Evolutionary conservation across 169 alveolate genomes (phyloP).

Genomic region (Plasmodium chabaudi): DNA sequence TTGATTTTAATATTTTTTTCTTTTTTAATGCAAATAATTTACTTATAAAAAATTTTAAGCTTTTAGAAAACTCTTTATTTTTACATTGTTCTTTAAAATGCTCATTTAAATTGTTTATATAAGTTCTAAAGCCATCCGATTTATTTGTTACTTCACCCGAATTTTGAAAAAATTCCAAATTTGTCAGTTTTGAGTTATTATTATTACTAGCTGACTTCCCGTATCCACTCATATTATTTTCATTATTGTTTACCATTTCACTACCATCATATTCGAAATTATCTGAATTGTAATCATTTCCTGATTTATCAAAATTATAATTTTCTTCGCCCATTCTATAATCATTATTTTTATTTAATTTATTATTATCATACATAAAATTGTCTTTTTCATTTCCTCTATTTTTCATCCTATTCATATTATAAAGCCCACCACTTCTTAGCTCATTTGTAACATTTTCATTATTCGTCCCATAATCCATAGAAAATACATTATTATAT

Average conservation of each 20-base stretch:
- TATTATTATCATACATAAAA: not conserved
- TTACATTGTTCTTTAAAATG: conserved; percentile 58
- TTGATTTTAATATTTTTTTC: conserved; percentile 20
- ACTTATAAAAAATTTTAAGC: conserved; percentile 6
- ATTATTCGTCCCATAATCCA: not conserved
- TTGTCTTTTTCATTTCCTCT: conserved; percentile 2
- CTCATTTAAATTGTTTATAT: conserved; percentile 43
- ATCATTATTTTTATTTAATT: not conserved
- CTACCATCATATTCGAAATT: not conserved
- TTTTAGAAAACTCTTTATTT: conserved; percentile 24
- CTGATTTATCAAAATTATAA: conserved; percentile 4
- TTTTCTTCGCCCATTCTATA: conserved; percentile 3
- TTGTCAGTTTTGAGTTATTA: not conserved
- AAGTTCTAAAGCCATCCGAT: conserved; percentile 24
- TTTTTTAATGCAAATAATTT: conserved; percentile 22
- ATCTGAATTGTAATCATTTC: conserved; percentile 2
- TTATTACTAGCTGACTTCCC: not conserved
- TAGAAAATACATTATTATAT: too few species aligned
- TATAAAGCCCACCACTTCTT: not conserved
- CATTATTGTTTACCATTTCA: not conserved
- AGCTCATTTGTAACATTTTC: not conserved
- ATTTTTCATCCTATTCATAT: conserved; percentile 9
- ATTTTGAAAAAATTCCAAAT: conserved; percentile 5
- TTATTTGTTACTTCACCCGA: conserved; percentile 2
- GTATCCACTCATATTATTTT: conserved; percentile 14